phyloP scores from a whole-genome alignment of 2,329 filamentous ascomycete genomes.

The Fusarium palustre region DNA sequence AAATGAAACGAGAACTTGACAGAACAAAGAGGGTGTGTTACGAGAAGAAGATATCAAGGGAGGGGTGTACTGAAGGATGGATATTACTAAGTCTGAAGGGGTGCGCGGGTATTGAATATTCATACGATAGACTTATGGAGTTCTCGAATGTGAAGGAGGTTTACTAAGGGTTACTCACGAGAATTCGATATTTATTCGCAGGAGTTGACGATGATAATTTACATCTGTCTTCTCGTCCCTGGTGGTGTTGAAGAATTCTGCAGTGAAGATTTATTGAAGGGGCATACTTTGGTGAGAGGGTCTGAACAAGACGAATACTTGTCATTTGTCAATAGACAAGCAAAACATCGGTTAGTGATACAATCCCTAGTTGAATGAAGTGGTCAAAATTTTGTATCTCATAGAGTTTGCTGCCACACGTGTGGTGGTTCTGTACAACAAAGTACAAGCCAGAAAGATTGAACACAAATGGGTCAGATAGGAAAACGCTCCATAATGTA shows the following conservation, averaged over 20 bases:
- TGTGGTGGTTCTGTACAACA: constrained; percentile 26
- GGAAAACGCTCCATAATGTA: neutral
- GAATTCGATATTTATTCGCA: constrained; percentile 14
- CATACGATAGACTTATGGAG: constrained; percentile 34
- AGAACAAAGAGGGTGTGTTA: constrained; percentile 17
- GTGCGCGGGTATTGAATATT: constrained; percentile 41
- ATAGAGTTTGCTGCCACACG: constrained; percentile 27
- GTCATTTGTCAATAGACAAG: neutral
- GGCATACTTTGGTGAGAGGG: neutral
- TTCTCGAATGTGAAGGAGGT: constrained; percentile 14
- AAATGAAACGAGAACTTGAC: constrained; percentile 1
- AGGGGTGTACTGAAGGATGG: constrained; percentile 35
- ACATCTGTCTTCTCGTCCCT: neutral
- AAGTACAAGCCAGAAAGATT: constrained; percentile 3
- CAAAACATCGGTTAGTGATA: constrained; percentile 14
- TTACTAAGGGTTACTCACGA: constrained; percentile 17
- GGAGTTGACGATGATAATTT: constrained; percentile 14
- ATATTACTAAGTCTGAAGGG: constrained; percentile 13
- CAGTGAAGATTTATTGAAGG: constrained; percentile 22
- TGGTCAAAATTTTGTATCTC: constrained; percentile 5
- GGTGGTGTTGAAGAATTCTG: constrained; percentile 7
- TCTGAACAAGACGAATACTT: neutral
- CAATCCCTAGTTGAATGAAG: constrained; percentile 9
- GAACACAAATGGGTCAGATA: neutral
- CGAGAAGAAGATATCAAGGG: constrained; percentile 16